Base-by-base conservation (phyloP, 148 eudicot species). In the Bassia scoparia region DNA sequence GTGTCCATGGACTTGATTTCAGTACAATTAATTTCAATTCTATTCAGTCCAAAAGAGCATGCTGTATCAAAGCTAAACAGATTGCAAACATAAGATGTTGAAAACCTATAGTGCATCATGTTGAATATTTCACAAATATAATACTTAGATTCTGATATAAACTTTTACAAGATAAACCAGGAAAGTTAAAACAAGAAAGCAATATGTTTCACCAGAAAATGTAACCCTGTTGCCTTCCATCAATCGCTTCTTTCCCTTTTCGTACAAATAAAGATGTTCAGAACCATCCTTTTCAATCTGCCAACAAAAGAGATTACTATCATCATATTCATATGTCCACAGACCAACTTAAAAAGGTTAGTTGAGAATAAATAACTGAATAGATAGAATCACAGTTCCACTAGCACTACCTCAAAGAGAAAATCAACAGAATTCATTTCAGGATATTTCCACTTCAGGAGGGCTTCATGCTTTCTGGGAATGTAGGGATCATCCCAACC, bases 401-500 rank as follows among this genome's bases (percentile, higher is more conserved):
- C 66, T 33, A 27, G 21, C 49, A 84, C 2, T 37, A 96, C 99
- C 99, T 96, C 97, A 73, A 92, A 96, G 29, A 96, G 89, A 82
- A 90, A 92, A 74, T 96, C 99, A 76, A 96, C 99, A n/a, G 99
- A 95, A 74, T 95, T 95, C 97, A 92, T 86, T 61, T 90, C 84
- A 26, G 99, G 84, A 83, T 92, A 95, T 80, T 95, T 95, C 99
- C 99, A 95, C 87, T 96, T 96, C 80, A 96, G 78, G 73, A 96
- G 99, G 30, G 97, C 99, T 82, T 96, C 94, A 84, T 96, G 99
- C 10, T 96, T 92, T 35, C 89, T 87, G 27, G 97, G 90, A 81
- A 90, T 90, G 62, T 96, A 96, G 64, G 97, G 94, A 84, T 96
- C 99, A 78, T 92, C 99, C 99, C 99, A 96, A 26, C 96, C 94